A percentile compares a stretch with the other conserved stretches of the same genome.
These are phyloP conservation scores for Orbilia blumenaviensis DNA, from an alignment of 2,329 filamentous ascomycete species.

Conservation along the genomic window DNA sequence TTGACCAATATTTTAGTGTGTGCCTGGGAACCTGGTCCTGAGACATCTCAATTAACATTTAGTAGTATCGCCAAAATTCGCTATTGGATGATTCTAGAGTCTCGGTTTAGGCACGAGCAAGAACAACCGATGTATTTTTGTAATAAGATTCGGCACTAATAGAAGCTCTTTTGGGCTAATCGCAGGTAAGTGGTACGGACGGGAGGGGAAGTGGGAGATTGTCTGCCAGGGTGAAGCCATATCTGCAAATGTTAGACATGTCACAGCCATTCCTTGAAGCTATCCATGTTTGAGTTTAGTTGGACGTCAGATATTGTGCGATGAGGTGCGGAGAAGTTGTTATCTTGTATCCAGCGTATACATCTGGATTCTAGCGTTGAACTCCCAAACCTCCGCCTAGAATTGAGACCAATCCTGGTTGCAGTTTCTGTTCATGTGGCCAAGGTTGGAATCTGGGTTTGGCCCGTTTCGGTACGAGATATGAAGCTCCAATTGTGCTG, in stretches of 20 bases:
- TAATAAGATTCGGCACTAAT: constrained; percentile 8
- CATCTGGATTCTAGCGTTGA: constrained; percentile 12
- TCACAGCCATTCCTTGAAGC: constrained; percentile 12
- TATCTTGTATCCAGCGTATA: background rate
- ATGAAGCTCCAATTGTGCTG: background rate
- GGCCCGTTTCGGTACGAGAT: constrained; percentile 12
- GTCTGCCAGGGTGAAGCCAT: constrained; percentile 19
- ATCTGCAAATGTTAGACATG: constrained; percentile 32
- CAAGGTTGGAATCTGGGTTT: background rate
- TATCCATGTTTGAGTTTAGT: constrained; percentile 49
- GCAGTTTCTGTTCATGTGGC: constrained; percentile 38
- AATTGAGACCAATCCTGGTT: constrained; percentile 19
- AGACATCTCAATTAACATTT: constrained; percentile 38
- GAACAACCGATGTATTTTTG: constrained; percentile 11
- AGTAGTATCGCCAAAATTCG: constrained; percentile 30
- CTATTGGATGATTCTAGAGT: constrained; percentile 25
- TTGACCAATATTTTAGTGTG: constrained; percentile 35
- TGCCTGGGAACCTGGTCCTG: constrained; percentile 40
- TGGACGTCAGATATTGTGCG: constrained; percentile 29
- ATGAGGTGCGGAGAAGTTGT: constrained; percentile 5
- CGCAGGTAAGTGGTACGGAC: background rate
- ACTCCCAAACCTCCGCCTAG: background rate
- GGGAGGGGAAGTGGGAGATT: constrained; percentile 13
- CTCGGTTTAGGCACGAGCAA: background rate
- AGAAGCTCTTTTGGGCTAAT: background rate